These are phyloP conservation scores for Ramularia endophylla DNA, from an alignment of 2,329 filamentous ascomycete genomes.

Conservation along the genomic window DNA sequence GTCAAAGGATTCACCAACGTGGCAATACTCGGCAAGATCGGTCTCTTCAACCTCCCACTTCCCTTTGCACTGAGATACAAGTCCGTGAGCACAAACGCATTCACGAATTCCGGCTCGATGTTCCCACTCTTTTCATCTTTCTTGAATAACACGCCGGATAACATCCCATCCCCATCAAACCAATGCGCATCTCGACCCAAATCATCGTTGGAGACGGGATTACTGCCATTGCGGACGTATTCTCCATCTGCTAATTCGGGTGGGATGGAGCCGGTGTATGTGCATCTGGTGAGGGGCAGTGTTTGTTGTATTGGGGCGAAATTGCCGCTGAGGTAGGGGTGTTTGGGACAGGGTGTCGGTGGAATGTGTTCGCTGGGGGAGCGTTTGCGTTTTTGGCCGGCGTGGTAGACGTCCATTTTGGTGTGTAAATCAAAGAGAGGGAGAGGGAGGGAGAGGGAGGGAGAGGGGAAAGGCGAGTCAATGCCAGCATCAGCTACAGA, in stretches of 20 bases:
- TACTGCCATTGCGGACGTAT: constrained; percentile 67
- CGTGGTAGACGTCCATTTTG: not conserved
- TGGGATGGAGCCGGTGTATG: constrained; percentile 54
- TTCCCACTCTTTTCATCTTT: constrained; percentile 34
- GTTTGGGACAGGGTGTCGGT: constrained; percentile 30
- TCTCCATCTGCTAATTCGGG: constrained; percentile 61
- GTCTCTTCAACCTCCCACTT: constrained; percentile 44
- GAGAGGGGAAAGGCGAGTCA: too few relatives aligned
- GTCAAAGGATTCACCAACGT: constrained; percentile 58
- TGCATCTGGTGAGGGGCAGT: constrained; percentile 51
- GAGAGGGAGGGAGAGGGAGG: too few relatives aligned
- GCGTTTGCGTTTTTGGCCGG: constrained; percentile 27
- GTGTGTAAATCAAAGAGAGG: too few relatives aligned
- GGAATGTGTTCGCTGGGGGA: constrained; percentile 22
- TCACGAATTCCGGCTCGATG: constrained; percentile 59
- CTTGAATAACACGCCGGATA: constrained; percentile 59
- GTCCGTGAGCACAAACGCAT: constrained; percentile 64
- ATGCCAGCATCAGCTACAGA: too few relatives aligned
- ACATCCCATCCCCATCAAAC: constrained; percentile 73
- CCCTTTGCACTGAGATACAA: constrained; percentile 52
- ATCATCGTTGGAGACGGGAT: constrained; percentile 58
- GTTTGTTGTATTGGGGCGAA: constrained; percentile 60
- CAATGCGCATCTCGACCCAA: constrained; percentile 60
- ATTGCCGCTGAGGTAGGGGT: constrained; percentile 56
- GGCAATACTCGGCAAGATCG: constrained; percentile 62